Evolutionary conservation across 2,329 filamentous ascomycete species (phyloP), one percentile per base, ranked within the genome.

Genomic region (Cladophialophora chaetospira): DNA sequence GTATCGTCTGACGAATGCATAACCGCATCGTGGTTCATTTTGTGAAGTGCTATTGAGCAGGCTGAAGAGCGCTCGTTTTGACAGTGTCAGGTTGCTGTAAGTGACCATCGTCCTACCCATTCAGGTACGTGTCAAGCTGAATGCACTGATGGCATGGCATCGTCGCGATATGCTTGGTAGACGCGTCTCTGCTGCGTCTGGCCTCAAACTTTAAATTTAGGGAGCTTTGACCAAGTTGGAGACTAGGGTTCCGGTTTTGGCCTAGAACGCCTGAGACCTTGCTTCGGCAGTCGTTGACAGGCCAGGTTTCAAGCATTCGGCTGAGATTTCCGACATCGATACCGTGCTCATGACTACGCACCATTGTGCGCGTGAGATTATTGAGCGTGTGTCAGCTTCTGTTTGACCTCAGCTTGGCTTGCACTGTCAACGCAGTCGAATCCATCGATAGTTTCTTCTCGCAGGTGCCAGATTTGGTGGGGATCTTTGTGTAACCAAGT

Each of bases 321-420:
- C 29, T 58, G 51, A 36, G 46, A 47, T 53, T 58, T 61, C 58
- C 58, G 58, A 36, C 25, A 36, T 38, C 49, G 50, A 61, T 33
- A 56, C 58, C 59, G 55, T 58, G 52, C 44, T 58, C 48, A 47
- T 53, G 52, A 46, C 47, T 61, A 58, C 59, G 55, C 53, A 44
- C 21, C 23, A 51, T 23, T 23, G 42, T 47, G 51, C 42, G 43
- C 43, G 42, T 21, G 33, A 40, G 40, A 26, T 17, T 13, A 53
- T 44, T 11, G 11, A 36, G n/a, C 0, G 23, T 42, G 48, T 40
- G 23, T 43, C 48, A 43, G 48, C 47, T 4, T 36, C 33, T 49
- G 29, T 31, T 17, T 26, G 23, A 13, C 11, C 25, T 47, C 42
- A 40, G 50, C 40, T 35, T 40, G 13, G n/a, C 40, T 35, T 40